Evolutionary conservation across 176 grass and related monocot species (phyloP).

Genomic region (Avena insularis): DNA sequence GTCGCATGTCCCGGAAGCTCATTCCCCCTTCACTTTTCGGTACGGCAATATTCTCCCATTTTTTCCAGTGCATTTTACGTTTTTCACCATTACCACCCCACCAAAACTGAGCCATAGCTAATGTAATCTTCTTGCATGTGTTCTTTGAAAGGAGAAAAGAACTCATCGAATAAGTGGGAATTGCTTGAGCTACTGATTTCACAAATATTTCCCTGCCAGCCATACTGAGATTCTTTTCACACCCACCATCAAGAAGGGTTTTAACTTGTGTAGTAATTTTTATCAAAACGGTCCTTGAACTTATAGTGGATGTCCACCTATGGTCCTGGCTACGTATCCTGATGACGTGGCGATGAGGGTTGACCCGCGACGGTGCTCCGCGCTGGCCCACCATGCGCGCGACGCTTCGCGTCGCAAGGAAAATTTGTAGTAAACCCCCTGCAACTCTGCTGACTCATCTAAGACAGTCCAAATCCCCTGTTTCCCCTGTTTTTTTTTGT

Average conservation of each 20-base stretch:
- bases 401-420: too few relatives aligned
- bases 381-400: too few relatives aligned
- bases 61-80: neutral
- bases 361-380: too few relatives aligned
- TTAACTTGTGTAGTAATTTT: neutral
- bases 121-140: neutral
- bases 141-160: neutral
- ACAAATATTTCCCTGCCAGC: neutral
- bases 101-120: too few relatives aligned
- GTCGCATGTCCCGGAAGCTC: neutral
- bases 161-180: neutral
- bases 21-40: neutral
- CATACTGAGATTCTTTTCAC: neutral
- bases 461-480: too few relatives aligned
- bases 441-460: too few relatives aligned
- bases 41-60: neutral
- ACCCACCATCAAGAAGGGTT: neutral
- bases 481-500: too few relatives aligned
- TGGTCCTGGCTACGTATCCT: too few relatives aligned
- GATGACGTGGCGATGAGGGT: too few relatives aligned
- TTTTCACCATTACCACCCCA: neutral
- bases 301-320: too few relatives aligned
- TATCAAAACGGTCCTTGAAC: neutral
- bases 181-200: neutral
- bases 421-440: too few relatives aligned